These are phyloP conservation scores for Pinus taeda DNA, from an alignment of 75 land plant species.

Conservation along the genomic window DNA sequence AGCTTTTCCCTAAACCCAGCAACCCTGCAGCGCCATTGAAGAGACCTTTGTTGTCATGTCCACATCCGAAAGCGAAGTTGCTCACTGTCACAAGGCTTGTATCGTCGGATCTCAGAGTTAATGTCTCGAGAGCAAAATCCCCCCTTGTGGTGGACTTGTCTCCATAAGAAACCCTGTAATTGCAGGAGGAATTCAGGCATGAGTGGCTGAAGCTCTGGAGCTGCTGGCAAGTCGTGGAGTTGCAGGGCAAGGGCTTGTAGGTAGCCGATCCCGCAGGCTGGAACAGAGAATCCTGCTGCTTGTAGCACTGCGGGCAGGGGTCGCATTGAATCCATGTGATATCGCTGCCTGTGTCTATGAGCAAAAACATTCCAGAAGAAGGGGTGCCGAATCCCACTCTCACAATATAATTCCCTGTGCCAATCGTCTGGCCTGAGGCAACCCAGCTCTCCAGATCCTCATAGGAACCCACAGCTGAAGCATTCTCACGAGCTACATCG, in stretches of 20 bases:
- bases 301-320: conserved; percentile 70
- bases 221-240: conserved; percentile 31
- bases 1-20: conserved; percentile 20
- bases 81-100: conserved; percentile 4
- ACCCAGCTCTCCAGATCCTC: neutral
- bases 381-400: conserved; percentile 48
- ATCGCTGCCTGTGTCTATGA: conserved; percentile 86
- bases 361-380: conserved; percentile 24
- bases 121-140: conserved; percentile 29
- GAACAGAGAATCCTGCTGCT: conserved; percentile 64
- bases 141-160: conserved; percentile 70
- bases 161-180: conserved; percentile 52
- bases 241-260: conserved; percentile 35
- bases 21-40: conserved; percentile 28
- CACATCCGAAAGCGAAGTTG: conserved; percentile 31
- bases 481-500: neutral
- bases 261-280: conserved; percentile 53
- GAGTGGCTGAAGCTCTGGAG: conserved; percentile 24
- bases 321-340: conserved; percentile 87
- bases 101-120: conserved; percentile 27
- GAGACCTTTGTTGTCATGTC: conserved; percentile 24
- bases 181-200: conserved; percentile 28
- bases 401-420: conserved; percentile 58
- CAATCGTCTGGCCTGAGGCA: conserved; percentile 16
- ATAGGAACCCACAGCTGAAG: neutral